Conservation (phyloP, 768 basidiomycete genomes). For the Steccherinum ochraceum region DNA sequence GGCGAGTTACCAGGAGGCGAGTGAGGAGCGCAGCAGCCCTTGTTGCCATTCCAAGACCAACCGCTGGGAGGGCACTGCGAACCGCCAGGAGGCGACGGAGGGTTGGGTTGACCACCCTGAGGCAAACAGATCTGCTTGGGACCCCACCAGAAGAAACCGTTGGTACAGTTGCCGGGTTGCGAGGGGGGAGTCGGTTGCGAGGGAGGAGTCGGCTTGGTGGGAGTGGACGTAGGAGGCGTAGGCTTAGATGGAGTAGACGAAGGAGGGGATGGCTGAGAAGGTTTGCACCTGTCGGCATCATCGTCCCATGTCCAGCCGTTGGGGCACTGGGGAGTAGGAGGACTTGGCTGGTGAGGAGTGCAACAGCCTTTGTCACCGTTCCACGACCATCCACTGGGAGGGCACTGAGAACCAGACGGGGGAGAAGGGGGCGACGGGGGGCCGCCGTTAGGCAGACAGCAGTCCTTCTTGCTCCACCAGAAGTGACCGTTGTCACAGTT, state of each 20-base stretch:
- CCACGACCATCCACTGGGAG: constrained; percentile 13
- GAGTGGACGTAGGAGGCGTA: not conserved
- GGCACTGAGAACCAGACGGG: constrained; percentile 2
- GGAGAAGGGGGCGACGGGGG: constrained; percentile 35
- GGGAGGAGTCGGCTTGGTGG: too few species aligned
- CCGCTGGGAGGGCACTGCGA: constrained; percentile 21
- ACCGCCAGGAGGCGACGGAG: constrained; percentile 9
- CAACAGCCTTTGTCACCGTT: constrained; percentile 2
- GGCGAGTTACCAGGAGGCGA: constrained; percentile 35
- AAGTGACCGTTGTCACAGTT: constrained; percentile 20
- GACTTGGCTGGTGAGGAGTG: not conserved
- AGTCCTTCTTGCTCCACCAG: constrained; percentile 29
- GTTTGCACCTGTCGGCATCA: not conserved
- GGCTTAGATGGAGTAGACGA: constrained; percentile 1
- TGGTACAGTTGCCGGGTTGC: constrained; percentile 1
- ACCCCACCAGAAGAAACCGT: constrained; percentile 26
- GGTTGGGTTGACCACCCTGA: constrained; percentile 3
- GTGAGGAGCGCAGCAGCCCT: constrained; percentile 49
- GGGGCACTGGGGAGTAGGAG: constrained; percentile 1
- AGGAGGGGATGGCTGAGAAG: not conserved
- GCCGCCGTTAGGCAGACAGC: constrained; percentile 40
- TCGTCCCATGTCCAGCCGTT: constrained; percentile 4
- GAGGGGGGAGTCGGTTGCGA: not conserved
- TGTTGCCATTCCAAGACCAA: constrained; percentile 42
- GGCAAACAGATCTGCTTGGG: constrained; percentile 14